Evolutionary conservation across 345 rosid species (phyloP).

Genomic region (Salix brachista): DNA sequence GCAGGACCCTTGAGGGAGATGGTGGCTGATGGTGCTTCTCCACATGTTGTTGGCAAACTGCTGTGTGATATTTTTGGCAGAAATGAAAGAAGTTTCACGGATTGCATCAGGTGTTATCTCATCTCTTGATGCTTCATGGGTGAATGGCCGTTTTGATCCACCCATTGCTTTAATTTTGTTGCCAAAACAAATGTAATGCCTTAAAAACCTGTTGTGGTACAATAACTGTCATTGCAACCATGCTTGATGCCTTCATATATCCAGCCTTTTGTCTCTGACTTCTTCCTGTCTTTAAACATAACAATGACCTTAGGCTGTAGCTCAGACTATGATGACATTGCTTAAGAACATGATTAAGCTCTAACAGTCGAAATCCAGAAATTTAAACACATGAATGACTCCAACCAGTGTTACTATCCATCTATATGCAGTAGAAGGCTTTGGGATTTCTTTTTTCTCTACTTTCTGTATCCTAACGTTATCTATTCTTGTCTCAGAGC

Average conservation of each 20-base stretch:
- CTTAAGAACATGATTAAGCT: background rate
- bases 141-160: background rate
- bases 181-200: background rate
- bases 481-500: background rate
- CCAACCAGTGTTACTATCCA: background rate
- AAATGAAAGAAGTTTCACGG: background rate
- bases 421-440: background rate
- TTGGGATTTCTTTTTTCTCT: background rate
- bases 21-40: background rate
- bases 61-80: background rate
- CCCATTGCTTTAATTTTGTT: too few species aligned
- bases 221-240: background rate
- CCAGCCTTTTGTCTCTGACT: too few species aligned
- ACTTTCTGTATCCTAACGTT: background rate
- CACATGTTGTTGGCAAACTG: background rate
- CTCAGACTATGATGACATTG: background rate
- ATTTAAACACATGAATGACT: background rate
- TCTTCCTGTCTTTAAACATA: too few species aligned
- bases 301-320: background rate
- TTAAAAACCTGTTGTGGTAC: background rate
- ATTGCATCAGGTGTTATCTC: background rate
- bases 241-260: too few species aligned
- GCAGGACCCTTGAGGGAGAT: background rate
- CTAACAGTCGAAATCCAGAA: background rate
- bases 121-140: background rate